A percentile compares a stretch with the other conserved stretches of the same genome.
Evolutionary conservation across 208 protist species (phyloP).

Genomic region (Crithidia fasciculata): DNA sequence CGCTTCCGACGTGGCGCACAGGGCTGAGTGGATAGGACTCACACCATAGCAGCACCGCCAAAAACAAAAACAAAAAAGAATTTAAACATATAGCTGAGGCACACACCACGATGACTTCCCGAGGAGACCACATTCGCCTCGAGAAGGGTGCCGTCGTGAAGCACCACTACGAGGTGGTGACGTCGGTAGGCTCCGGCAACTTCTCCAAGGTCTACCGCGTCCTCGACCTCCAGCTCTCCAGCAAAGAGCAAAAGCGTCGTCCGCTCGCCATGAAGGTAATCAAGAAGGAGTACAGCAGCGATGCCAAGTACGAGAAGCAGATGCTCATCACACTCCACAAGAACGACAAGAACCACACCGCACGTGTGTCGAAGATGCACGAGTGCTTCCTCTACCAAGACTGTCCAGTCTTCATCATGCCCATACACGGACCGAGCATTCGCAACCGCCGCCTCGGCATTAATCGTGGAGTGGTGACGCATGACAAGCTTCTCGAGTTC

Average conservation of each 20-base stretch:
- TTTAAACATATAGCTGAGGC: conserved; percentile 1
- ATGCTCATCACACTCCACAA: conserved; percentile 72
- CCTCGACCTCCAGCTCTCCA: conserved; percentile 34
- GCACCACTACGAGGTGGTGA: conserved; percentile 64
- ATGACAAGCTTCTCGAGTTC: conserved; percentile 55
- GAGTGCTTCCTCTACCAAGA: conserved; percentile 81
- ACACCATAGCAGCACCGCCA: neutral
- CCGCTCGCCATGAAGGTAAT: conserved; percentile 84
- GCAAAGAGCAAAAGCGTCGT: conserved; percentile 17
- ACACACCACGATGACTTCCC: conserved; percentile 45
- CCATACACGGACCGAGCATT: conserved; percentile 76
- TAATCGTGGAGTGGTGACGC: conserved; percentile 60
- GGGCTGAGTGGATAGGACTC: neutral
- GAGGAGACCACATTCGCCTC: conserved; percentile 60
- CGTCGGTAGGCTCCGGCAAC: conserved; percentile 78
- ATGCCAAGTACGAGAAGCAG: conserved; percentile 78
- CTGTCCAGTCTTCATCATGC: conserved; percentile 84
- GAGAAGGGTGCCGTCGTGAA: conserved; percentile 60
- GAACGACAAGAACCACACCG: conserved; percentile 44
- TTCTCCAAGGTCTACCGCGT: conserved; percentile 87
- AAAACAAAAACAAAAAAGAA: conserved; percentile 1
- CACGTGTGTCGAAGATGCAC: conserved; percentile 64
- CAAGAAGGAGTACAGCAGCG: conserved; percentile 78
- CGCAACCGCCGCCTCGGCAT: conserved; percentile 74
- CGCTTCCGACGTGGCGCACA: too few species aligned